These are phyloP conservation scores for Combretum micranthum DNA, from an alignment of 345 rosid genomes.

Conservation along the genomic window DNA sequence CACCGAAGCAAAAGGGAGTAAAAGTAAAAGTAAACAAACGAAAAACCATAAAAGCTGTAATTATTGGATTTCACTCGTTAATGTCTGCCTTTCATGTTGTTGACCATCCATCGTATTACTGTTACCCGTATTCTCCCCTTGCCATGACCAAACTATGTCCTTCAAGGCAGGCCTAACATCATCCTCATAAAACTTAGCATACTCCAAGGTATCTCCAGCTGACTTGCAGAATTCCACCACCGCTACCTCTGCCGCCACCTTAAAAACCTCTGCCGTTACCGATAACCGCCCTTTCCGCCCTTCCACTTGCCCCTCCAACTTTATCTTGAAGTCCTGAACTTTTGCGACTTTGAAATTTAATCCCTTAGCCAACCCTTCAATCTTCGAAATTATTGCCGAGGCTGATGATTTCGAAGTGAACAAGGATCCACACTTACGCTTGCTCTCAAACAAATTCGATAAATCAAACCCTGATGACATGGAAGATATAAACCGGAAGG, in stretches of 20 bases:
- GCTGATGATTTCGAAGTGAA: constrained; percentile 57
- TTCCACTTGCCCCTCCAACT: constrained; percentile 30
- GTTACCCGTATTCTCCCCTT: constrained; percentile 47
- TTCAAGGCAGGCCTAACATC: constrained; percentile 66
- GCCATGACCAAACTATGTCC: constrained; percentile 89
- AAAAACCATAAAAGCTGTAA: no score
- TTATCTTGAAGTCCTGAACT: constrained; percentile 41
- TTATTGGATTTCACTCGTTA: no score
- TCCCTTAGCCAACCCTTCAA: constrained; percentile 42
- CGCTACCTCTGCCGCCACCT: constrained; percentile 55
- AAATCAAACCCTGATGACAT: constrained; percentile 79
- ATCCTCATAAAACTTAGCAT: constrained; percentile 49
- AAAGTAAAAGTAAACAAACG: no score
- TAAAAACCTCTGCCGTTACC: constrained; percentile 54
- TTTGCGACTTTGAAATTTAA: constrained; percentile 46
- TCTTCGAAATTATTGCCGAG: constrained; percentile 31
- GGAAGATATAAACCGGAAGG: constrained; percentile 67
- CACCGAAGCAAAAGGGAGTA: no score
- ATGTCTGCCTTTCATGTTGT: neutral
- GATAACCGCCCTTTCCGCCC: constrained; percentile 55
- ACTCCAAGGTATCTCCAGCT: constrained; percentile 52
- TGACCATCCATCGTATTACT: neutral
- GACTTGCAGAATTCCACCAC: constrained; percentile 66
- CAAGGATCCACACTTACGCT: constrained; percentile 34
- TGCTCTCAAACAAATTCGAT: constrained; percentile 60